phyloP scores from a whole-genome alignment of 2,329 filamentous ascomycete species.

The Pseudogymnoascus sp. region DNA sequence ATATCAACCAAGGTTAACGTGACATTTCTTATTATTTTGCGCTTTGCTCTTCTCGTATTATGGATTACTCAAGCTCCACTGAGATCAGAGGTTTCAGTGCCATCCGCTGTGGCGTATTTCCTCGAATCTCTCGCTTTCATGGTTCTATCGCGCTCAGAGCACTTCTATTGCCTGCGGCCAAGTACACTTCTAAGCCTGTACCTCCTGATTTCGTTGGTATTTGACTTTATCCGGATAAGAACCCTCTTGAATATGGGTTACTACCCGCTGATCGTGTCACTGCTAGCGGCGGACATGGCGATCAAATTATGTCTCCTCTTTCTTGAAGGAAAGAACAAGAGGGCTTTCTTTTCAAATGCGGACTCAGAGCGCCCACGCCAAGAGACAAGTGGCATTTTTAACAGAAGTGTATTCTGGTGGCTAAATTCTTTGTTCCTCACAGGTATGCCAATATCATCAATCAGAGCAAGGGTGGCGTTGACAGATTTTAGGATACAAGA shows the following conservation, averaged over 20 bases:
- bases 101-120: neutral
- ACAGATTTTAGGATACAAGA: neutral
- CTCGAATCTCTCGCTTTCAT: slow-evolving; percentile 2
- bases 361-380: neutral
- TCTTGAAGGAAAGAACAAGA: neutral
- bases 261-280: neutral
- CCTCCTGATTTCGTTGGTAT: neutral
- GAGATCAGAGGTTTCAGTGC: neutral
- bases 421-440: neutral
- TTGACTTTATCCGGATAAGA: neutral
- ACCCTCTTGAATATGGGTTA: neutral
- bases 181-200: neutral
- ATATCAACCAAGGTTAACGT: neutral
- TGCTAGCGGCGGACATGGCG: neutral
- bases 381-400: slow-evolving; percentile 1
- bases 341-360: neutral
- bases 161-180: neutral
- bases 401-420: slow-evolving; percentile 1
- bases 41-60: neutral
- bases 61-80: neutral
- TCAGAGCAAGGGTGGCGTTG: neutral
- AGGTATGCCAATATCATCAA: neutral
- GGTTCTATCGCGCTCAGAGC: neutral
- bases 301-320: neutral
- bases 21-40: neutral